Evolutionary conservation across 2,329 filamentous ascomycete genomes (phyloP), one percentile per base, ranked within the genome.

Genomic region (Orbilia blumenaviensis): DNA sequence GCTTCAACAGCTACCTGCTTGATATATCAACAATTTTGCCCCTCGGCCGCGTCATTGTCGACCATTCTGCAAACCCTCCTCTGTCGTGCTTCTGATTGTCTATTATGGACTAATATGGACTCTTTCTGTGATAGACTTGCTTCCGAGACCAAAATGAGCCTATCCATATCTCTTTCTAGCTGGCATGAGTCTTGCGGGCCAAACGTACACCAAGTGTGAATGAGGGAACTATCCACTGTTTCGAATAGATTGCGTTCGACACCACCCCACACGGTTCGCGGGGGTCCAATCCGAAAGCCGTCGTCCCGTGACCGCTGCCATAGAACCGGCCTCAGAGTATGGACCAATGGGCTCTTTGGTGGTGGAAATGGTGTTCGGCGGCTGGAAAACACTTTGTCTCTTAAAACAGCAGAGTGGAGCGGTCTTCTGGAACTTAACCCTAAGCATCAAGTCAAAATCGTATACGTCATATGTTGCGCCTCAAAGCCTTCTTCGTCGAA

Each of bases 381-480:
- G 52, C 64, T 76, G 72, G 72, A 76, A 76, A 76, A 38, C 72
- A 76, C 72, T 41, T 60, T 61, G 64, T 76, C 48, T 76, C 41
- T 42, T 75, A 23, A 67, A 41, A 62, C 56, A 69, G 58, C 72
- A 18, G 56, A 23, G 72, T 76, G 72, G 72, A 61, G 68, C 63
- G 64, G 64, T 41, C 64, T 41, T 36, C 41, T 69, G 72, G 72
- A 76, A 76, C 72, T 76, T 76, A 76, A 76, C 72, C 72, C 72
- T 76, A 76, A 76, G 72, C 72, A 69, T 69, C 69, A 62, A 75
- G 64, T 66, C 64, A 66, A 62, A 21, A 16, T 12, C 7, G 5
- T 44, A 61, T 68, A 76, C 72, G 71, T 60, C 52, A 60, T 69
- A 69, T 66, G 32, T 34, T 4, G 18, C 48, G 72, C 58, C 72